Conservation (phyloP, 2,329 filamentous ascomycete species). For the Beauveria sp. region DNA sequence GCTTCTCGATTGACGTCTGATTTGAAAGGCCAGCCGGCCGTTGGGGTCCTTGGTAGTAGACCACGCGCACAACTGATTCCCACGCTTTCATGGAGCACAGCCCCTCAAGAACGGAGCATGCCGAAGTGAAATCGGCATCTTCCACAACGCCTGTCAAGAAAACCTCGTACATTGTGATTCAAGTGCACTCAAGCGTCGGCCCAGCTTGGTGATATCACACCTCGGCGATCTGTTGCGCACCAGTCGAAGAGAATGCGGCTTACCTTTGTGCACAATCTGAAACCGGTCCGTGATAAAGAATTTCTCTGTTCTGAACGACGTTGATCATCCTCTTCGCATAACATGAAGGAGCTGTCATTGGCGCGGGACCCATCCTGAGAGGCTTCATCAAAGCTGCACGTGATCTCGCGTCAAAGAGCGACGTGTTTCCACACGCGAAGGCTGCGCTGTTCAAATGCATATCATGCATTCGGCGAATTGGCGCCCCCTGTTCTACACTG, state of each 20-base stretch:
- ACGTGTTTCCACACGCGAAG: slow-evolving; percentile 3
- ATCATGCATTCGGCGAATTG: not conserved
- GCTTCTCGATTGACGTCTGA: slow-evolving; percentile 30
- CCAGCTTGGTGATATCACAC: not conserved
- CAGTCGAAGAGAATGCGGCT: too few species aligned
- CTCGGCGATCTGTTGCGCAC: too few species aligned
- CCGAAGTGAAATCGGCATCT: slow-evolving; percentile 40
- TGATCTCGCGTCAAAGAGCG: slow-evolving; percentile 6
- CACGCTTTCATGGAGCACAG: slow-evolving; percentile 49
- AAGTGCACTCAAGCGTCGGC: not conserved
- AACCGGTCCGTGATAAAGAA: not conserved
- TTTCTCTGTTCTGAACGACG: not conserved
- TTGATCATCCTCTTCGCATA: not conserved
- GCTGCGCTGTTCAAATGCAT: not conserved
- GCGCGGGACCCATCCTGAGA: not conserved
- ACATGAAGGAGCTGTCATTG: not conserved
- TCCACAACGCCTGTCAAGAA: slow-evolving; percentile 49
- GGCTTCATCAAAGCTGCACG: not conserved
- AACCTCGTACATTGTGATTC: slow-evolving; percentile 46
- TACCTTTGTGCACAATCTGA: too few species aligned
- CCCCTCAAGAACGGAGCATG: slow-evolving; percentile 47
- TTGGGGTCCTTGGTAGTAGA: slow-evolving; percentile 45
- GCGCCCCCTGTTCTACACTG: not conserved
- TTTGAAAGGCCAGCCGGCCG: slow-evolving; percentile 39
- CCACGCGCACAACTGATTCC: slow-evolving; percentile 40